phyloP scores from a whole-genome alignment of 1,284 basidiomycete genomes.

The Cutaneotrichosporon cutaneum region DNA sequence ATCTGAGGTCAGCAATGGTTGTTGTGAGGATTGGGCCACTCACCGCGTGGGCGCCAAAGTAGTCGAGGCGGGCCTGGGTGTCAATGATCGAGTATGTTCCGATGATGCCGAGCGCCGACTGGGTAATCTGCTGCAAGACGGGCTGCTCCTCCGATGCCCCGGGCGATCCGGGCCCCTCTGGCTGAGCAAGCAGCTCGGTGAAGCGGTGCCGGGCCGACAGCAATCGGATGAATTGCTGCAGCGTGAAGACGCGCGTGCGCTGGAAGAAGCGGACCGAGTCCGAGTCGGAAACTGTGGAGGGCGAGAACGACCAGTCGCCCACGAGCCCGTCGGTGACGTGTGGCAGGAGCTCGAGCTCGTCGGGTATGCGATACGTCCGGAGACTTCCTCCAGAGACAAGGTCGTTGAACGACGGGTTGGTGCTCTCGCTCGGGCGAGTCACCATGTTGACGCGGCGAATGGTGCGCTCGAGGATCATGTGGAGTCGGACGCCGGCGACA shows the following conservation, averaged over 20 bases:
- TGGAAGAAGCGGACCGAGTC: constrained; percentile 42
- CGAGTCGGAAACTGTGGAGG: constrained; percentile 33
- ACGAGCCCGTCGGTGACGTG: constrained; percentile 34
- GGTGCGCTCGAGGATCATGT: constrained; percentile 38
- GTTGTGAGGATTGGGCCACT: neutral
- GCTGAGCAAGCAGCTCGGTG: constrained; percentile 27
- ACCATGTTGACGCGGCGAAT: constrained; percentile 33
- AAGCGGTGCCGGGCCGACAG: constrained; percentile 35
- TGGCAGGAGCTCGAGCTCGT: constrained; percentile 33
- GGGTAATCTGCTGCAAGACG: constrained; percentile 35
- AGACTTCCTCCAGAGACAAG: constrained; percentile 23
- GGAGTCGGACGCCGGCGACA: constrained; percentile 34
- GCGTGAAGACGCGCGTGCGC: constrained; percentile 35
- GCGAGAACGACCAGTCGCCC: constrained; percentile 38
- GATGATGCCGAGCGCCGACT: constrained; percentile 36
- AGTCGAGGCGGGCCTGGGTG: constrained; percentile 33
- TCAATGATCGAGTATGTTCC: constrained; percentile 41
- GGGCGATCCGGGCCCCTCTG: constrained; percentile 1
- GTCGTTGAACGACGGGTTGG: constrained; percentile 22
- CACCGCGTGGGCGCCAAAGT: constrained; percentile 41
- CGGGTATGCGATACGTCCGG: constrained; percentile 21
- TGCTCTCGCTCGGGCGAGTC: constrained; percentile 16
- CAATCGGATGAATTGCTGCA: constrained; percentile 37
- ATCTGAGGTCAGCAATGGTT: constrained; percentile 20
- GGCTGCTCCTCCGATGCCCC: constrained; percentile 23